Evolutionary conservation across 371 early-diverging fungal genomes (phyloP).

Genomic region (Syncephalastrum sp.): DNA sequence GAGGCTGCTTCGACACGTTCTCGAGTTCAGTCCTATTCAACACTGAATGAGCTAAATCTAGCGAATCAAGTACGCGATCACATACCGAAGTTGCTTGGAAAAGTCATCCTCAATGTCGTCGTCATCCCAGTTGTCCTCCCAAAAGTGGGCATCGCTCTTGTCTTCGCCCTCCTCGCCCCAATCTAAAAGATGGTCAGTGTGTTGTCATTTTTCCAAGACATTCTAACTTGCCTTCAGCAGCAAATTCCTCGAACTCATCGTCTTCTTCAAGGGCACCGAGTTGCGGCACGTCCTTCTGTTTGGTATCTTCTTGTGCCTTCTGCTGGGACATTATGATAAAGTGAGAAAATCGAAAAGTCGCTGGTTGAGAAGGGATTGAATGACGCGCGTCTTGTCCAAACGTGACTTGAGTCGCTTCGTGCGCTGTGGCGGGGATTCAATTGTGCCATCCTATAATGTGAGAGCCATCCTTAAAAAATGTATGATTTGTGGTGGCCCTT

Average conservation of each 20-base stretch:
- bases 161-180: constrained; percentile 84
- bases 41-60: too few species aligned
- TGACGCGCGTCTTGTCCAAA: too few species aligned
- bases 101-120: constrained; percentile 91
- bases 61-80: neutral
- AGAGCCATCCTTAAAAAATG: too few species aligned
- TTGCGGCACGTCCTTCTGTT: constrained; percentile 47
- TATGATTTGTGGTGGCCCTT: too few species aligned
- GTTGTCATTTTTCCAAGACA: neutral
- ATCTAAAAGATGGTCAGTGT: constrained; percentile 47
- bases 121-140: constrained; percentile 94
- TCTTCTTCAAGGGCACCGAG: constrained; percentile 82
- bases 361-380: too few species aligned
- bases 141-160: constrained; percentile 69
- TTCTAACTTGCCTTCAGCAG: constrained; percentile 67
- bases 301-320: constrained; percentile 26
- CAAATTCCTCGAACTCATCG: constrained; percentile 93
- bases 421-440: too few species aligned
- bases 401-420: too few species aligned
- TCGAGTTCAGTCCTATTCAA: too few species aligned
- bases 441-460: too few species aligned
- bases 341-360: neutral
- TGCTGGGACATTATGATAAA: constrained; percentile 22
- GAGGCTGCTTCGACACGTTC: too few species aligned
- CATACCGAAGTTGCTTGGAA: constrained; percentile 78